phyloP scores from a whole-genome alignment of 768 basidiomycete species.

The Pleurotus cornucopiae region DNA sequence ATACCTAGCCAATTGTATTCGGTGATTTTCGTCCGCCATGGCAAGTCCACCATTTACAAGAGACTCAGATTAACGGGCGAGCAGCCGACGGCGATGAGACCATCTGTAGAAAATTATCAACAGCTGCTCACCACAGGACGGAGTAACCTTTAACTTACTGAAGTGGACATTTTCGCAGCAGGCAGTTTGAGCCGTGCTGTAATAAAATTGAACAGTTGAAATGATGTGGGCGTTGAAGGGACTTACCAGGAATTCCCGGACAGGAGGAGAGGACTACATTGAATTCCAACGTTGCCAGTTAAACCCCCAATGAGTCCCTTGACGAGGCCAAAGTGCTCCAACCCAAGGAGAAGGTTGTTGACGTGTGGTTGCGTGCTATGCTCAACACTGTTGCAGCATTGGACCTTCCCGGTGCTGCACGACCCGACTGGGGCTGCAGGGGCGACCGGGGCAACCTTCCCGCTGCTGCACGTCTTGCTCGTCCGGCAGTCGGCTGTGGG shows the following conservation, averaged over 20 bases:
- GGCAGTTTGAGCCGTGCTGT: background rate
- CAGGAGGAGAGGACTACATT: background rate
- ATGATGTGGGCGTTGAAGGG: background rate
- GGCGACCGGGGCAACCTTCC: too few relatives aligned
- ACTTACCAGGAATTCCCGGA: background rate
- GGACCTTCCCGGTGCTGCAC: background rate
- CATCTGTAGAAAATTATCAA: background rate
- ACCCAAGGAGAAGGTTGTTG: slow-evolving; percentile 6
- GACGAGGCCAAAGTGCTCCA: background rate
- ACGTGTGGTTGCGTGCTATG: slow-evolving; percentile 2
- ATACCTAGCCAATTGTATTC: too few relatives aligned
- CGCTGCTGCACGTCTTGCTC: background rate
- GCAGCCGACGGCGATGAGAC: background rate
- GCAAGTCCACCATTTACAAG: background rate
- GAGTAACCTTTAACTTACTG: background rate
- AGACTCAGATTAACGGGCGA: background rate
- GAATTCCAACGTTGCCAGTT: slow-evolving; percentile 1
- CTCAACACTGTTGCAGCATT: slow-evolving; percentile 7
- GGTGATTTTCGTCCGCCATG: too few relatives aligned
- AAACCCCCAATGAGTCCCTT: background rate
- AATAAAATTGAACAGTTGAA: background rate
- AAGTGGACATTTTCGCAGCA: slow-evolving; percentile 4
- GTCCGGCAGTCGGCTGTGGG: background rate
- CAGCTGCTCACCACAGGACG: too few relatives aligned
- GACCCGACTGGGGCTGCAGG: too few relatives aligned